phyloP scores from a whole-genome alignment of 495 filamentous ascomycete genomes.

The Niebla homalea region DNA sequence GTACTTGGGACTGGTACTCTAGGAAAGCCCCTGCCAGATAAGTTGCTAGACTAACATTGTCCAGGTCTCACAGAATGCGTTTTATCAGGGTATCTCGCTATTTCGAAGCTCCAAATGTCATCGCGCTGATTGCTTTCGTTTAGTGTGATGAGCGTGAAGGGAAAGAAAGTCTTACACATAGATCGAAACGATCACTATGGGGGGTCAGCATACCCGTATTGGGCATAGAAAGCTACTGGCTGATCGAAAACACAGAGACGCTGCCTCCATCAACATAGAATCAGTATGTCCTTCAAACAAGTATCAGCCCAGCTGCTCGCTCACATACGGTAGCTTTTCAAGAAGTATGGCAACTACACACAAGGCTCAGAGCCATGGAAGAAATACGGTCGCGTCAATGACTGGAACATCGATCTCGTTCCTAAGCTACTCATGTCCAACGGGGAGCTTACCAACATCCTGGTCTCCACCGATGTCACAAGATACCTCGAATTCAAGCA shows the following conservation, averaged over 20 bases:
- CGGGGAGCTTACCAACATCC: slow-evolving; percentile 94
- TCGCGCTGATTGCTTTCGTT: slow-evolving; percentile 4
- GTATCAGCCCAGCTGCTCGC: neutral
- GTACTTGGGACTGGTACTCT: slow-evolving; percentile 86
- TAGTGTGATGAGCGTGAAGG: slow-evolving; percentile 94
- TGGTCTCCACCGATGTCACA: slow-evolving; percentile 93
- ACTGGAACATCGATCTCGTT: slow-evolving; percentile 99
- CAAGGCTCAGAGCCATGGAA: slow-evolving; percentile 89
- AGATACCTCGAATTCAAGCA: slow-evolving; percentile 97
- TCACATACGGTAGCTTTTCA: slow-evolving; percentile 59
- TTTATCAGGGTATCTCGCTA: slow-evolving; percentile 63
- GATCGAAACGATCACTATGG: slow-evolving; percentile 99
- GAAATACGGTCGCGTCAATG: slow-evolving; percentile 88
- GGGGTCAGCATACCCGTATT: slow-evolving; percentile 48
- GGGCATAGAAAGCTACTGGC: slow-evolving; percentile 15
- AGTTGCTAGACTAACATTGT: slow-evolving; percentile 24
- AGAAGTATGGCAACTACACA: slow-evolving; percentile 75
- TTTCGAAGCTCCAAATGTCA: neutral
- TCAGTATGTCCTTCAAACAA: slow-evolving; percentile 39
- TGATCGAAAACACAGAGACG: slow-evolving; percentile 49
- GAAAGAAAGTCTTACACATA: slow-evolving; percentile 97
- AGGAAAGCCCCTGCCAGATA: neutral
- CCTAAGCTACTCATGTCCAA: slow-evolving; percentile 98
- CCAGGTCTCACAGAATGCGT: slow-evolving; percentile 96
- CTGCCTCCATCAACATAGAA: slow-evolving; percentile 90